These are phyloP conservation scores for Alnus glutinosa DNA, from an alignment of 306 rosid genomes.

Conservation along the genomic window DNA sequence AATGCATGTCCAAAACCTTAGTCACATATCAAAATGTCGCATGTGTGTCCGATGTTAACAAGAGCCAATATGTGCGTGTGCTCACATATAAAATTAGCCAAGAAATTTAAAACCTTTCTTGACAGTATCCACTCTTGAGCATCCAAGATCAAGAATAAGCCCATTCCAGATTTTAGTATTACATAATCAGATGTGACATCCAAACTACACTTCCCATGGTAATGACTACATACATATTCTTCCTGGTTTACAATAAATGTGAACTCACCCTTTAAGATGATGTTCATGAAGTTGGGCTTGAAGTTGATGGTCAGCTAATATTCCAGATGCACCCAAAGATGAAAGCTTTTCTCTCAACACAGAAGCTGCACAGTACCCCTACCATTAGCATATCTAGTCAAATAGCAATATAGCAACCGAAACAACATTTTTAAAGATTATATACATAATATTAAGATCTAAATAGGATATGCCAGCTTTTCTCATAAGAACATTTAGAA, in stretches of 20 bases:
- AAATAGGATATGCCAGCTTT: not conserved
- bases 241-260: conserved; percentile 17
- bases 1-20: not conserved
- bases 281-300: conserved; percentile 98
- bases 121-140: not conserved
- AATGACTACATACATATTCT: conserved; percentile 5
- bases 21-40: not conserved
- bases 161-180: not conserved
- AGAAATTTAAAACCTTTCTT: not conserved
- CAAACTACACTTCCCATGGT: conserved; percentile 22
- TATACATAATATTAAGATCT: conserved; percentile 5
- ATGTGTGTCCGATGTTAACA: not conserved
- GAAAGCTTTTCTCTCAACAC: conserved; percentile 87
- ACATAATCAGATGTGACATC: conserved; percentile 9
- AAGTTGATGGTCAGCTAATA: conserved; percentile 97
- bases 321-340: conserved; percentile 93
- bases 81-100: not conserved
- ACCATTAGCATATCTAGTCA: conserved; percentile 40
- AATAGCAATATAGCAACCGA: conserved; percentile 20
- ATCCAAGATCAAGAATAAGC: conserved; percentile 21
- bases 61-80: not conserved
- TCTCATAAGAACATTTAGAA: not conserved
- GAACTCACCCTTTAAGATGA: conserved; percentile 79
- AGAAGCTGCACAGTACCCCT: conserved; percentile 70
- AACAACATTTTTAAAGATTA: conserved; percentile 16